A percentile compares a stretch with the other conserved stretches of the same genome.
phyloP scores from a whole-genome alignment of 768 basidiomycete species.

The Suillus decipiens region DNA sequence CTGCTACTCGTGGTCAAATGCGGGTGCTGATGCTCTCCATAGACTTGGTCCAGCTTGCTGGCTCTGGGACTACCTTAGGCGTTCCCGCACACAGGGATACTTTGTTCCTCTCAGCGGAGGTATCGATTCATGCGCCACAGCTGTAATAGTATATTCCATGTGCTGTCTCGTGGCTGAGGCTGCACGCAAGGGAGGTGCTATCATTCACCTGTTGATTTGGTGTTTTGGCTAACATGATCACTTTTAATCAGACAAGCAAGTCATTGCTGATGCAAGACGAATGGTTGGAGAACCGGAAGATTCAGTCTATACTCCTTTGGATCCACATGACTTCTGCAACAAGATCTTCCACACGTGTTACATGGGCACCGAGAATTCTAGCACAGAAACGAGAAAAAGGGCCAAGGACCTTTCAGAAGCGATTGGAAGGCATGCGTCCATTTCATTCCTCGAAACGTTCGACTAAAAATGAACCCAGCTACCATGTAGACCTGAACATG shows the following conservation, averaged over 20 bases:
- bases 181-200: constrained; percentile 67
- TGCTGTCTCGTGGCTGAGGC: constrained; percentile 88
- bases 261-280: constrained; percentile 87
- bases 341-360: constrained; percentile 97
- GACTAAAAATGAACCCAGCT: constrained; percentile 46
- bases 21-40: constrained; percentile 6
- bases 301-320: constrained; percentile 81
- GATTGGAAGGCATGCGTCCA: constrained; percentile 74
- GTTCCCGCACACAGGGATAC: constrained; percentile 92
- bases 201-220: background rate
- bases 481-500: constrained; percentile 96
- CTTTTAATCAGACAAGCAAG: constrained; percentile 62
- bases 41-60: constrained; percentile 98
- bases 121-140: constrained; percentile 96
- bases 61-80: constrained; percentile 99
- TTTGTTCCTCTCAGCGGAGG: constrained; percentile 96
- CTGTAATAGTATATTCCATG: constrained; percentile 96
- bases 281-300: constrained; percentile 83
- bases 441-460: background rate
- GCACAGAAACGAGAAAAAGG: constrained; percentile 76
- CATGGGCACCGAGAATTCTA: constrained; percentile 99
- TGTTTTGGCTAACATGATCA: background rate
- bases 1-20: background rate
- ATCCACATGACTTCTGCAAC: constrained; percentile 82
- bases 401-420: constrained; percentile 86